Evolutionary conservation across 352 stramenopile genomes (phyloP), one percentile per base, ranked within the genome.

Genomic region (Globisporangium yorkense): DNA sequence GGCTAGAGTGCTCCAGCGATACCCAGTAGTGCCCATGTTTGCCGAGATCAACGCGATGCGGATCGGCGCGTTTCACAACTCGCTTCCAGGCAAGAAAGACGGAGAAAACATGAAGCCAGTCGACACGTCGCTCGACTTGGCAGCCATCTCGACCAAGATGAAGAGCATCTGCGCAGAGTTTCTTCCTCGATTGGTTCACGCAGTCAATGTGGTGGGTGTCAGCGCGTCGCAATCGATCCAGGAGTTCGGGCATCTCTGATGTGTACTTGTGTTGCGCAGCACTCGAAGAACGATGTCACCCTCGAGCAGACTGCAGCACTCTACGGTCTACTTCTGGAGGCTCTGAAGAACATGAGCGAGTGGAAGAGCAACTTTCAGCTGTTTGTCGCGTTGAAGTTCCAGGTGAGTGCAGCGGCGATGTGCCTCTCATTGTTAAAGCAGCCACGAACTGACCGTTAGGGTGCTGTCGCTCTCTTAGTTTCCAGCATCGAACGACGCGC

Each of bases 351-450:
- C 5, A 44, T 93, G 39, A 69, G 67, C 52, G 58, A 67, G 21
- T 93, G 83, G 82, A 92, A 87, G 35, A 79, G 68, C 46, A 71
- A 62, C 8, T 63, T 93, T 9, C 52, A 71, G 31, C 51, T 92
- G 20, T 75, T 80, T 51, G 39, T 78, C 46, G 65, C 80, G 8
- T 75, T 66, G 62, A 92, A 92, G 62, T 75, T 84, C 31, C 71
- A 80, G 68, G 64, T 77, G 66, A 21, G 58, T 8, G 40, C 24
- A 27, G 24, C 33, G n/a, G n/a, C 31, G 3, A 20, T 49, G 48
- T 52, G 18, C 29, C 29, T 51, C 15, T 49, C 35, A 27, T 16
- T 20, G n/a, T 46, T 18, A 48, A 54, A 1, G 33, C 21, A 39
- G 12, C 40, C 43, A 29, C 7, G 21, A 48, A 15, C 43, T 46